A percentile compares a stretch with the other conserved stretches of the same genome.
These are phyloP conservation scores for Helminthosporium solani DNA, from an alignment of 2,329 filamentous ascomycete species.

Conservation along the genomic window DNA sequence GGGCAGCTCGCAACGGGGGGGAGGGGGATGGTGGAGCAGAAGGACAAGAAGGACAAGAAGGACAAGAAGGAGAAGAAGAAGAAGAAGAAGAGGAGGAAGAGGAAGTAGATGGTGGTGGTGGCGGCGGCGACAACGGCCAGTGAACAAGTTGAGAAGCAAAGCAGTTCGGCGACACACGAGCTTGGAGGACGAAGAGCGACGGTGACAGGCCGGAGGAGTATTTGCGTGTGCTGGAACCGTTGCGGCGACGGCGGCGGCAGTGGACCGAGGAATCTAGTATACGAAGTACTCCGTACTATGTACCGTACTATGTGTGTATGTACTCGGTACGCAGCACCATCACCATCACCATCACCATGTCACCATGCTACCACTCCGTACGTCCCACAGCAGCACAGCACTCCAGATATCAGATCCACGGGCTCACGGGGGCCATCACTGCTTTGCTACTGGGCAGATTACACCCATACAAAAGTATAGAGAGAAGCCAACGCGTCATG, in stretches of 20 bases:
- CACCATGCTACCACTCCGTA: too few species aligned
- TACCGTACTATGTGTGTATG: too few species aligned
- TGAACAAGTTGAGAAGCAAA: too few species aligned
- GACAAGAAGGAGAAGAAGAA: neutral
- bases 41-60: conserved; percentile 2
- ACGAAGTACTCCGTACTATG: too few species aligned
- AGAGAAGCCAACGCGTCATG: conserved; percentile 19
- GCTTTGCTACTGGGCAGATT: conserved; percentile 31
- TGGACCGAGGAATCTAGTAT: neutral
- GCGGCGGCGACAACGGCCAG: too few species aligned
- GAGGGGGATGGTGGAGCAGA: conserved; percentile 6
- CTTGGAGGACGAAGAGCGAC: too few species aligned
- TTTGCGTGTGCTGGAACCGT: neutral
- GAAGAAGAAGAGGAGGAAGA: neutral
- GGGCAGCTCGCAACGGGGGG: conserved; percentile 13
- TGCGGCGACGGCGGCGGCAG: neutral
- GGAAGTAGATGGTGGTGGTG: neutral
- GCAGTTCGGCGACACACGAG: too few species aligned
- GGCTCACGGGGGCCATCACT: conserved; percentile 30
- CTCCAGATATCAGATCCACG: conserved; percentile 23
- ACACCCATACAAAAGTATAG: conserved; percentile 5
- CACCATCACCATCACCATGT: too few species aligned
- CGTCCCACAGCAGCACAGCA: conserved; percentile 10
- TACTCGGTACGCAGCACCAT: too few species aligned
- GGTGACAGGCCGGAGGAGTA: neutral